Percentiles rank a stretch among this genome's conserved stretches.
These are phyloP conservation scores for Tulasnella calospora DNA, from an alignment of 768 basidiomycete genomes.

Conservation along the genomic window DNA sequence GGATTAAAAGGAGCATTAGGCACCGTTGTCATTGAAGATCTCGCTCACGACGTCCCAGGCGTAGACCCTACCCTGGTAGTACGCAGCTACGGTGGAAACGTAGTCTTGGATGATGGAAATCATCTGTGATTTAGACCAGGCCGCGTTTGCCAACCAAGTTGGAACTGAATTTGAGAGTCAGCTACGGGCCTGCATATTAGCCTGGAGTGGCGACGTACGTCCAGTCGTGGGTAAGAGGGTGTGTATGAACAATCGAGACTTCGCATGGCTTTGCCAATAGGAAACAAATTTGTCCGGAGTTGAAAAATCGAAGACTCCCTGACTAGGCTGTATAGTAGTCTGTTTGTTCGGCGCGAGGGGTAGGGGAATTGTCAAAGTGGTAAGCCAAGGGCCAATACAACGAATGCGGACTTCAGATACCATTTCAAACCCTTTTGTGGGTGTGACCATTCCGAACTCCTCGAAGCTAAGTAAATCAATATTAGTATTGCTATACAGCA, in stretches of 20 bases:
- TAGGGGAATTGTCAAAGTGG: not conserved
- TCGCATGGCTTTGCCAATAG: not conserved
- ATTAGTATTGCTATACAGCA: not conserved
- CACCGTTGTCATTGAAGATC: constrained; percentile 13
- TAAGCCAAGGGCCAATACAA: not conserved
- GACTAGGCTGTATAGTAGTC: not conserved
- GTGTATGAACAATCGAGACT: not conserved
- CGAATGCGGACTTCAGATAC: not conserved
- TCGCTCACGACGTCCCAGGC: constrained; percentile 18
- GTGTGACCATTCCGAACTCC: not conserved
- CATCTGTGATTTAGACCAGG: constrained; percentile 25
- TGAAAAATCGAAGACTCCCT: not conserved
- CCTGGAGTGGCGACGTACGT: not conserved
- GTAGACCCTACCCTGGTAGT: constrained; percentile 7
- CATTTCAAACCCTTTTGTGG: not conserved
- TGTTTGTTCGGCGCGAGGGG: not conserved
- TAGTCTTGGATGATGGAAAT: constrained; percentile 45
- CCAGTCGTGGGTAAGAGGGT: not conserved
- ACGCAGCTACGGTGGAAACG: constrained; percentile 35
- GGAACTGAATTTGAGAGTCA: not conserved
- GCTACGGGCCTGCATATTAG: not conserved
- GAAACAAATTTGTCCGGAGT: not conserved
- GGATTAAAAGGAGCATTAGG: not conserved
- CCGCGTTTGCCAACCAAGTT: constrained; percentile 13
- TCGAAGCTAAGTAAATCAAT: not conserved